These are phyloP conservation scores for Trichoderma hamatum DNA, from an alignment of 2,329 filamentous ascomycete genomes.

Conservation along the genomic window DNA sequence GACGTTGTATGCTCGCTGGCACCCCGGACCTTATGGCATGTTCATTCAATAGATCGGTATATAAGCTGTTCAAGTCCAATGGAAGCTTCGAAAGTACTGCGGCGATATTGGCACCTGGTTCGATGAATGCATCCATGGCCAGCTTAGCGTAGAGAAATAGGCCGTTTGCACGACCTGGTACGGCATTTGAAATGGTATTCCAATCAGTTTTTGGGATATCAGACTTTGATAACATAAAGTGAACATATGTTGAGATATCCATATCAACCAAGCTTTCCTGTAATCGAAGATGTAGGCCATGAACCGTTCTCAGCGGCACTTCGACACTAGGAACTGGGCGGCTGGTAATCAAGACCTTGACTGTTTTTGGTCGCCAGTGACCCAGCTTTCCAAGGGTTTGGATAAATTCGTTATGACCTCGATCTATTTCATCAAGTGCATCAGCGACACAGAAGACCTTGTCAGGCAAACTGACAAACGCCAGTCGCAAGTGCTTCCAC, in stretches of 20 bases:
- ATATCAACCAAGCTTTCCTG: slow-evolving; percentile 41
- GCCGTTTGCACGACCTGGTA: slow-evolving; percentile 45
- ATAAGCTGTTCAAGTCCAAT: slow-evolving; percentile 44
- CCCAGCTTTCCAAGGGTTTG: slow-evolving; percentile 39
- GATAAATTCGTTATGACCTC: slow-evolving; percentile 40
- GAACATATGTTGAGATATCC: slow-evolving; percentile 46
- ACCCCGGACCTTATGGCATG: slow-evolving; percentile 42
- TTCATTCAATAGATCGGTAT: slow-evolving; percentile 45
- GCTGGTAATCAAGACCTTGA: slow-evolving; percentile 50
- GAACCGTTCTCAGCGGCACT: slow-evolving; percentile 33
- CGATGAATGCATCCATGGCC: slow-evolving; percentile 45
- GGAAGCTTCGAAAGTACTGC: slow-evolving; percentile 41
- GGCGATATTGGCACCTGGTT: slow-evolving; percentile 33
- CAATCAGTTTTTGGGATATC: slow-evolving; percentile 29
- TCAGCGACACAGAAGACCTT: slow-evolving; percentile 46
- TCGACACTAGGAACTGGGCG: slow-evolving; percentile 42
- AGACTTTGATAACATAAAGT: slow-evolving; percentile 29
- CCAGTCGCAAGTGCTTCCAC: slow-evolving; percentile 38
- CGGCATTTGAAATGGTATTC: slow-evolving; percentile 32
- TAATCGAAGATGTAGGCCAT: slow-evolving; percentile 41
- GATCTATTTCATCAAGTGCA: slow-evolving; percentile 52
- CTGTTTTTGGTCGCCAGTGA: slow-evolving; percentile 34
- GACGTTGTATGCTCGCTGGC: slow-evolving; percentile 38
- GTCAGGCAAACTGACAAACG: slow-evolving; percentile 30
- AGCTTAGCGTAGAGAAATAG: slow-evolving; percentile 51